phyloP scores from a whole-genome alignment of 2,329 filamentous ascomycete genomes.

The Pestalotiopsis sp. region DNA sequence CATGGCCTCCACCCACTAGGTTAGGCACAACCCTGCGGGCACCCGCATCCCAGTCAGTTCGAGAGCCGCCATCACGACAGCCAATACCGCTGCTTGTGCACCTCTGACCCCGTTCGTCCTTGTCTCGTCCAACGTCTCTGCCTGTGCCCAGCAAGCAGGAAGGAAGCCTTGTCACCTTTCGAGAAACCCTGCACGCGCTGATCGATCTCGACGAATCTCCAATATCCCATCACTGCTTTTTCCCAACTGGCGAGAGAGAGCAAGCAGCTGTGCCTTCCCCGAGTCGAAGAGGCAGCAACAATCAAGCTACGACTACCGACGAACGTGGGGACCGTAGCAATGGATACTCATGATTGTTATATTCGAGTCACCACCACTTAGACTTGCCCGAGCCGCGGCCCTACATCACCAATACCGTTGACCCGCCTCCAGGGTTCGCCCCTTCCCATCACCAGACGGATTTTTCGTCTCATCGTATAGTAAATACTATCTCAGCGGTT shows the following conservation, averaged over 20 bases:
- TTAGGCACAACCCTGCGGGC: conserved; percentile 14
- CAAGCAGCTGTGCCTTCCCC: background rate
- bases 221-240: background rate
- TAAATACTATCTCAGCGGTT: background rate
- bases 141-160: conserved; percentile 4
- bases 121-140: conserved; percentile 1
- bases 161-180: background rate
- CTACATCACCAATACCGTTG: background rate
- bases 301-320: background rate
- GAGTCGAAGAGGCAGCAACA: background rate
- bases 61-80: conserved; percentile 16
- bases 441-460: background rate
- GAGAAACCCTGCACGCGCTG: background rate
- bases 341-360: conserved; percentile 39
- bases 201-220: background rate
- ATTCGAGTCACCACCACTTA: conserved; percentile 29
- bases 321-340: conserved; percentile 25
- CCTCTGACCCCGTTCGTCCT: background rate
- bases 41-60: conserved; percentile 14
- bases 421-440: background rate
- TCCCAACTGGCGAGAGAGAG: background rate
- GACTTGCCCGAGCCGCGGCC: conserved; percentile 2
- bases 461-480: background rate
- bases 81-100: conserved; percentile 4
- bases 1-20: conserved; percentile 16